Evolutionary conservation across 257 asterid genomes (phyloP).

Genomic region (Knoxia roxburghii): DNA sequence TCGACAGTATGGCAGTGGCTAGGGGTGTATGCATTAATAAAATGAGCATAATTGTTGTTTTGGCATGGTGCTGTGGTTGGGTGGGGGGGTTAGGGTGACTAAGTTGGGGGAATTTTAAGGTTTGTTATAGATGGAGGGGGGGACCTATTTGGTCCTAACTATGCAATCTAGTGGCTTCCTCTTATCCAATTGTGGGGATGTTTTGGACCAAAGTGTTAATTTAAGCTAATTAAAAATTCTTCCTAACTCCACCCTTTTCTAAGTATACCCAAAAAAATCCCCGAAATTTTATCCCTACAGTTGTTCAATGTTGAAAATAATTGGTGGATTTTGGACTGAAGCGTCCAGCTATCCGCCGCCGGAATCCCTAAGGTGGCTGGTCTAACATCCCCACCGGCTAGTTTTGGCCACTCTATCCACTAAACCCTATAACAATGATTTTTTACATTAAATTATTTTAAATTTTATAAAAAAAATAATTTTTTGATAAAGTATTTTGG

Average conservation of each 20-base stretch:
- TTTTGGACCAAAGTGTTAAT: slow-evolving; percentile 15
- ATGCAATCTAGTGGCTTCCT: slow-evolving; percentile 25
- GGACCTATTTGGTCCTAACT: slow-evolving; percentile 11
- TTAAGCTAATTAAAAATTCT: neutral
- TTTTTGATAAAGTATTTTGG: too few relatives aligned
- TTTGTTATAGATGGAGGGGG: neutral
- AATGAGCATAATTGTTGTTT: neutral
- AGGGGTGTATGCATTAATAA: too few relatives aligned
- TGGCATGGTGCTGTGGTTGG: slow-evolving; percentile 6
- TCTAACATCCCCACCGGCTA: neutral
- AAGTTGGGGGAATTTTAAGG: neutral
- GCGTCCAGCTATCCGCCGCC: too few relatives aligned
- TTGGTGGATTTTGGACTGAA: neutral
- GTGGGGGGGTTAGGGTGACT: too few relatives aligned
- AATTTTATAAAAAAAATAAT: too few relatives aligned
- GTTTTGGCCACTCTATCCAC: neutral
- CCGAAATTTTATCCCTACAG: slow-evolving; percentile 8
- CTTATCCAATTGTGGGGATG: slow-evolving; percentile 29
- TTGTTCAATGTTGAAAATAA: neutral
- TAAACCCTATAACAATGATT: too few relatives aligned
- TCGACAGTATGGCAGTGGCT: too few relatives aligned
- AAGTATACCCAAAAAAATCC: too few relatives aligned
- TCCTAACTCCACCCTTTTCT: neutral
- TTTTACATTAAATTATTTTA: too few relatives aligned
- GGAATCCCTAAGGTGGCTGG: neutral